phyloP scores from a whole-genome alignment of 257 asterid species.

The Solanum tarapatanum region DNA sequence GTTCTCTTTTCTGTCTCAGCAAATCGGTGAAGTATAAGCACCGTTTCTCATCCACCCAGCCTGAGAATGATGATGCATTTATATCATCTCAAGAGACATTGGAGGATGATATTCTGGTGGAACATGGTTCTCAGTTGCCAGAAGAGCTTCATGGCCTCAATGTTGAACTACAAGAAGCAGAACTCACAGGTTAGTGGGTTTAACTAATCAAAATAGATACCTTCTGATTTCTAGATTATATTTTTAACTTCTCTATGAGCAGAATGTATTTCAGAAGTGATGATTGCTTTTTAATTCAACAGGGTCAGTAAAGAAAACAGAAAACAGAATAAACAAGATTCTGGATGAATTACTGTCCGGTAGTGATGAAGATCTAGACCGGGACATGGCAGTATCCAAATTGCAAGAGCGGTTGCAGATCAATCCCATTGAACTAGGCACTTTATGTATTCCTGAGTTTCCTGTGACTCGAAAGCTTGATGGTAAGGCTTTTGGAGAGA shows the following conservation, averaged over 20 bases:
- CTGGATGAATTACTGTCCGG: conserved; percentile 47
- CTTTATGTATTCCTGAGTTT: conserved; percentile 26
- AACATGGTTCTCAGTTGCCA: conserved; percentile 19
- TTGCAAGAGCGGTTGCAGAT: conserved; percentile 63
- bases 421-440: conserved; percentile 48
- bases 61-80: conserved; percentile 31
- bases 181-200: conserved; percentile 42
- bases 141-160: conserved; percentile 13
- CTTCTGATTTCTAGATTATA: background rate
- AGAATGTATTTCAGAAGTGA: background rate
- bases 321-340: conserved; percentile 12
- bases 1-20: conserved; percentile 23
- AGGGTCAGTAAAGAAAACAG: conserved; percentile 32
- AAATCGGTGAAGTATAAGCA: conserved; percentile 42
- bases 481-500: conserved; percentile 27
- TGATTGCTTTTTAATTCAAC: conserved; percentile 5
- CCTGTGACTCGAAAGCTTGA: conserved; percentile 31
- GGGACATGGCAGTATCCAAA: conserved; percentile 39
- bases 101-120: conserved; percentile 19
- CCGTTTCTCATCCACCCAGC: conserved; percentile 25
- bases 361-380: conserved; percentile 47
- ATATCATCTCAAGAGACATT: conserved; percentile 33
- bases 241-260: background rate
- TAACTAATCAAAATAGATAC: background rate
- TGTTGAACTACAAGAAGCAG: conserved; percentile 30